Conservation (phyloP, 2,329 filamentous ascomycete species). For the Plenodomus tracheiphilus region DNA sequence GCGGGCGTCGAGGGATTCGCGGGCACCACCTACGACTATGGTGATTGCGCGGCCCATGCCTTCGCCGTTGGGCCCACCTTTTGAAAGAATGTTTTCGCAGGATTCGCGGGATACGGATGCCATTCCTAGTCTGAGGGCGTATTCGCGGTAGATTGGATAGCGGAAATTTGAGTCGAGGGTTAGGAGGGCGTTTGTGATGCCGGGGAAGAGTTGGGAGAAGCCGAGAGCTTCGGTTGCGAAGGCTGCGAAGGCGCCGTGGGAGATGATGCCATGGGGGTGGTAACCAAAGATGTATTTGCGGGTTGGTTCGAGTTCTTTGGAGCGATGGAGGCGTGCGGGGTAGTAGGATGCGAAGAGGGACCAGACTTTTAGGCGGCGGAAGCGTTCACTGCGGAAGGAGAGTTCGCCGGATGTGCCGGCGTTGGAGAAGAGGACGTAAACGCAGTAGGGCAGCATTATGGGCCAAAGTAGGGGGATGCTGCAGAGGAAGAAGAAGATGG, state of each 20-base stretch:
- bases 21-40: constrained; percentile 90
- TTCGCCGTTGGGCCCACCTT: constrained; percentile 73
- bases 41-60: constrained; percentile 96
- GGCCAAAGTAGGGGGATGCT: constrained; percentile 94
- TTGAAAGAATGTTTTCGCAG: constrained; percentile 83
- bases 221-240: constrained; percentile 90
- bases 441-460: constrained; percentile 72
- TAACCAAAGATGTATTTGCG: constrained; percentile 97
- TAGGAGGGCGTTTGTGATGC: constrained; percentile 89
- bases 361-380: constrained; percentile 78
- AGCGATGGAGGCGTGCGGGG: constrained; percentile 84
- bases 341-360: constrained; percentile 91
- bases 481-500: constrained; percentile 87
- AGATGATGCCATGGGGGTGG: constrained; percentile 96
- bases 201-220: constrained; percentile 85
- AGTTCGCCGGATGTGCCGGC: constrained; percentile 76
- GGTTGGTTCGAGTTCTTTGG: constrained; percentile 73
- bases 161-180: constrained; percentile 97
- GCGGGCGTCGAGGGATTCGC: constrained; percentile 86
- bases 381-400: constrained; percentile 71
- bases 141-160: constrained; percentile 91
- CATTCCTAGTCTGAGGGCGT: constrained; percentile 85
- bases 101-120: constrained; percentile 88
- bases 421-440: constrained; percentile 81
- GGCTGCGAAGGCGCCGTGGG: constrained; percentile 89